A percentile compares a stretch with the other conserved stretches of the same genome.
phyloP scores from a whole-genome alignment of 192 early-diverging fungal species.

The Radiomyces spectabilis region DNA sequence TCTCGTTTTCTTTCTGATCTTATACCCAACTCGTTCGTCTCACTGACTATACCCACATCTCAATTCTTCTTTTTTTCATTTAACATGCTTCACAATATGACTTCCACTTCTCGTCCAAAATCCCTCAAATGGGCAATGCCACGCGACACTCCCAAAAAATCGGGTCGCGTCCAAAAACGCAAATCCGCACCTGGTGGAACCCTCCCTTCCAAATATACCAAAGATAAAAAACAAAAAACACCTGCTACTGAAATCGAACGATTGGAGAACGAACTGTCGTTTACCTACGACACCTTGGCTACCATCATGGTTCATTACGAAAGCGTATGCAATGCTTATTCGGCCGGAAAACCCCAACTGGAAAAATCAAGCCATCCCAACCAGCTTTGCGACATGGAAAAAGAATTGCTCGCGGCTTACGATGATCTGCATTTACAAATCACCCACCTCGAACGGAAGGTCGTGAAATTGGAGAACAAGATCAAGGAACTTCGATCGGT shows the following conservation, averaged over 20 bases:
- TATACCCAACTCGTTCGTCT: background rate
- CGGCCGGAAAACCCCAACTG: slow-evolving; percentile 12
- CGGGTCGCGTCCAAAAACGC: background rate
- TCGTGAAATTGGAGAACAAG: slow-evolving; percentile 15
- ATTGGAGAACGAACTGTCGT: slow-evolving; percentile 19
- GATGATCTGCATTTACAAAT: slow-evolving; percentile 28
- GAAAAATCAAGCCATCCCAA: slow-evolving; percentile 4
- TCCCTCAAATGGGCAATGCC: background rate
- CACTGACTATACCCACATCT: too few relatives aligned
- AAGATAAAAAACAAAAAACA: too few relatives aligned
- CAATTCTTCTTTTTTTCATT: background rate
- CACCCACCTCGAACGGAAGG: slow-evolving; percentile 25
- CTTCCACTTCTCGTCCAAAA: background rate
- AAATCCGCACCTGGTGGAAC: background rate
- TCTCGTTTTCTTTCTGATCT: background rate
- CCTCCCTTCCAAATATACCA: too few relatives aligned
- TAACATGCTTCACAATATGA: background rate
- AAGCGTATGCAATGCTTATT: slow-evolving; percentile 21
- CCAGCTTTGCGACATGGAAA: slow-evolving; percentile 19
- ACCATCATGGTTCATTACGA: slow-evolving; percentile 28
- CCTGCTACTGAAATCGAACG: slow-evolving; percentile 12
- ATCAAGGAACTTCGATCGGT: background rate
- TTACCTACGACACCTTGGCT: slow-evolving; percentile 18
- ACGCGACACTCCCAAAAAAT: background rate
- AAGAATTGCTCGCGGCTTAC: slow-evolving; percentile 26